Base-by-base conservation (phyloP, 179 eudicot species). In the Beta macrorhiza region DNA sequence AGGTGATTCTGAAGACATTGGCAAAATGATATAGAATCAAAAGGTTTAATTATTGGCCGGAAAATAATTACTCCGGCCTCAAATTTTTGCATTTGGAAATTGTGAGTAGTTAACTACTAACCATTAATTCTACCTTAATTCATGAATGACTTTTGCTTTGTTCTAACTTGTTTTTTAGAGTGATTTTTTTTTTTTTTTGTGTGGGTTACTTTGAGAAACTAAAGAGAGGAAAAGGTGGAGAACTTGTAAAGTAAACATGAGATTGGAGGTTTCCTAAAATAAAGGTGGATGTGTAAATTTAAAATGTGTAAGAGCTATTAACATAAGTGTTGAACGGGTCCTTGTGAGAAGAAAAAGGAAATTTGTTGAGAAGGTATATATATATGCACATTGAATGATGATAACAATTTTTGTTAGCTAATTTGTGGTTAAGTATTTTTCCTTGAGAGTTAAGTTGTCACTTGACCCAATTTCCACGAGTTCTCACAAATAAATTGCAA, bases 1-100 rank as follows among this genome's bases (percentile, higher is more conserved):
- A 9, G 80, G 73, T 7, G 88, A 15, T 70, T 53, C 75, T 11
- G 53, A 29, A 76, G 90, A 73, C 94, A 90, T 90, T 69, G 85
- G 82, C 80, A 13, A 52, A 55, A 65, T n/a, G 61, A 53, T 64
- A 63, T 49, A 49, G 42, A 37, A 73, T 77, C 25, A n/a, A 45
- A 16, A 1, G 45, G 32, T 2, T 45, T 56, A 69, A 17, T 74
- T 78, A 13, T 65, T 73, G 82, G 87, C 87, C 87, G 87, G 87
- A 75, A 78, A 75, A 67, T 0, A 47, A n/a, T 22, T 55, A 69
- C 69, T 69, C 87, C 87, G 84, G 84, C 87, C 83, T 82, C 53
- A 59, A 13, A 25, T 52, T 12, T 52, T 62, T 64, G 81, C 52
- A 61, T 71, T n/a, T 17, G 5, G 37, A 44, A 67, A 51, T 67